Evolutionary conservation across 176 grass and related monocot genomes (phyloP), one percentile per base, ranked within the genome.

Genomic region (Secale cereale): DNA sequence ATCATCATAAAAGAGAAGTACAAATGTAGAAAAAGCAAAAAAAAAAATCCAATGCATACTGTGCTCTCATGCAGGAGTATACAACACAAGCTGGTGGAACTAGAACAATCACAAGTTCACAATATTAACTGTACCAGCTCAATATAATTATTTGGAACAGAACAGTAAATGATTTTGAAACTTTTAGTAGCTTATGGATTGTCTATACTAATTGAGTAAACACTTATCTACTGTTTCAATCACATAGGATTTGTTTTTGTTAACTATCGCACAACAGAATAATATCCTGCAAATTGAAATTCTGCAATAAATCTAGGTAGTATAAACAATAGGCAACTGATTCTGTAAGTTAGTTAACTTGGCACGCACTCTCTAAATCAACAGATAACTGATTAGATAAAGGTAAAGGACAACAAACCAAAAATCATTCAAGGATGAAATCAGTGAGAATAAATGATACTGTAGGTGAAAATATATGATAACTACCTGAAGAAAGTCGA

Each of bases 401-500:
- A 32, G 8, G 39, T 60, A 73, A 73, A 57, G 65, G 31, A 15
- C 43, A 7, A 10, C 9, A 0, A 3, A 7, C 41, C 16, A 81
- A 26, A 26, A 13, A 68, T 56, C 33, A 12, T 60, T 83, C 31
- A 61, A 57, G 32, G 66, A 54, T 54, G 20, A 32, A 64, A 65
- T 28, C 64, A 77, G 82, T 20, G 65, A 65, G 10, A 74, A 23
- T 29, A n/a, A 63, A 27, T 7, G 56, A 33, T 41, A 74, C 1
- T 65, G 23, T 26, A 56, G 78, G 39, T 27, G 10, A 57, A 52
- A 78, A 82, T 27, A 72, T 56, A 71, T n/a, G 16, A 56, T 79
- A 80, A 39, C 39, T 83, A 98, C 96, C 96, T 98, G 93, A 98
- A 98, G 72, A 98, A 98, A 4, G 93, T 98, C 29, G 96, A 98